These are phyloP conservation scores for Plasmodium inui DNA, from an alignment of 169 alveolate genomes.

Conservation along the genomic window DNA sequence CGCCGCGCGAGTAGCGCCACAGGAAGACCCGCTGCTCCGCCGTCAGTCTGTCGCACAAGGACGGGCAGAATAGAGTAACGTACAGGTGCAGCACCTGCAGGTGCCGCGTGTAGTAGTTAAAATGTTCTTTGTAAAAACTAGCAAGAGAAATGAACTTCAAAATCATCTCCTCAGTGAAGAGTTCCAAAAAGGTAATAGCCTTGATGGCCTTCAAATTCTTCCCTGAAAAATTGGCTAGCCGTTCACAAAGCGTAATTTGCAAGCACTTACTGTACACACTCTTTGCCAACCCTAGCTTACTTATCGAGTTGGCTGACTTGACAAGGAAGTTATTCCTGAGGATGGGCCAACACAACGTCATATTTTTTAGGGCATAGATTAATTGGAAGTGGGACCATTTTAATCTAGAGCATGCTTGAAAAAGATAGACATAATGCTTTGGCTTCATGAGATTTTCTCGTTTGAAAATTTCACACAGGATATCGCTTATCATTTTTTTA, in stretches of 20 bases:
- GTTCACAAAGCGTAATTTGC: slow-evolving; percentile 76
- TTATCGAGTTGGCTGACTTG: slow-evolving; percentile 81
- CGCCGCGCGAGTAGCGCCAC: slow-evolving; percentile 29
- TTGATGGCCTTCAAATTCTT: slow-evolving; percentile 15
- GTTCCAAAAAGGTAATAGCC: slow-evolving; percentile 78
- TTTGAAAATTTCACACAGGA: slow-evolving; percentile 74
- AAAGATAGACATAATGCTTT: slow-evolving; percentile 84
- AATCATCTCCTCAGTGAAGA: slow-evolving; percentile 83
- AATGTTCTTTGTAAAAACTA: slow-evolving; percentile 78
- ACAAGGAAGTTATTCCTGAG: slow-evolving; percentile 83
- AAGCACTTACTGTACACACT: slow-evolving; percentile 79
- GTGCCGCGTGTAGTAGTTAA: slow-evolving; percentile 80
- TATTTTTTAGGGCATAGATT: slow-evolving; percentile 81
- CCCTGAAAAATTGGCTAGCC: slow-evolving; percentile 78
- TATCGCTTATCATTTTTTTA: slow-evolving; percentile 39
- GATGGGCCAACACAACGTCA: slow-evolving; percentile 86
- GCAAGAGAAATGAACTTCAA: slow-evolving; percentile 76
- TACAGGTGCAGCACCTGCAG: slow-evolving; percentile 80
- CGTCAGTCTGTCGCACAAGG: slow-evolving; percentile 24
- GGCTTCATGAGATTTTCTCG: slow-evolving; percentile 84
- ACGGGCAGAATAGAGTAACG: slow-evolving; percentile 25
- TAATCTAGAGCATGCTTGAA: slow-evolving; percentile 81
- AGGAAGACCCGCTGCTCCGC: slow-evolving; percentile 39
- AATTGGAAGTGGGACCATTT: slow-evolving; percentile 79
- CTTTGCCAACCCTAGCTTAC: slow-evolving; percentile 81